Conservation (phyloP, 345 rosid genomes). For the Laguncularia racemosa region DNA sequence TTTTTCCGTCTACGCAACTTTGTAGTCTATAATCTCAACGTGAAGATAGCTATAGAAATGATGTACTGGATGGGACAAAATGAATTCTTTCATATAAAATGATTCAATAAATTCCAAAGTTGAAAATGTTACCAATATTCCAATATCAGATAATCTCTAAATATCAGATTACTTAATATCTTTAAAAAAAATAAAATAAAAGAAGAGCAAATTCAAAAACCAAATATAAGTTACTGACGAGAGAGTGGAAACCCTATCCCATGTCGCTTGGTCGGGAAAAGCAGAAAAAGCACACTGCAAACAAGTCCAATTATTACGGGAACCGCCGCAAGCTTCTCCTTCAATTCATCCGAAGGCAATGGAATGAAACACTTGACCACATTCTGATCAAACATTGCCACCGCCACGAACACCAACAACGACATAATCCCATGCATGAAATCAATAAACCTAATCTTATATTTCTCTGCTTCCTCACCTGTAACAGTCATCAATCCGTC, state of each 20-base stretch:
- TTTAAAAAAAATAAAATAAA: too few relatives aligned
- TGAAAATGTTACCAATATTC: too few relatives aligned
- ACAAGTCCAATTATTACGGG: constrained; percentile 43
- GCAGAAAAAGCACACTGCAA: constrained; percentile 45
- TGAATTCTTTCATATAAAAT: too few relatives aligned
- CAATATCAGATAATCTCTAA: too few relatives aligned
- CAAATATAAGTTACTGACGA: constrained; percentile 6
- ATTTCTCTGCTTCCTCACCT: constrained; percentile 27
- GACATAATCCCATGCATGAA: constrained; percentile 57
- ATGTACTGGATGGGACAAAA: too few relatives aligned
- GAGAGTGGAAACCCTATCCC: constrained; percentile 64
- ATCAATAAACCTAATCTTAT: constrained; percentile 44
- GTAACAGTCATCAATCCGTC: constrained; percentile 37
- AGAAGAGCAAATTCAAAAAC: neutral
- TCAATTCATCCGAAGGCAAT: constrained; percentile 32
- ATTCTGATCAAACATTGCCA: constrained; percentile 62
- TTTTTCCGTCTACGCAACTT: too few relatives aligned
- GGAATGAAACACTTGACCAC: constrained; percentile 54
- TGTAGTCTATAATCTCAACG: too few relatives aligned
- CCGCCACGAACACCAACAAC: constrained; percentile 39
- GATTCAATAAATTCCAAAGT: too few relatives aligned
- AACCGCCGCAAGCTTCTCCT: constrained; percentile 29
- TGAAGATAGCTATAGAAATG: too few relatives aligned
- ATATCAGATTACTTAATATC: too few relatives aligned
- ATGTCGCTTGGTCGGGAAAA: constrained; percentile 57